A percentile compares a stretch with the other conserved stretches of the same genome.
These are phyloP conservation scores for Oryza meridionalis DNA, from an alignment of 176 grass and related monocot species.

Conservation along the genomic window DNA sequence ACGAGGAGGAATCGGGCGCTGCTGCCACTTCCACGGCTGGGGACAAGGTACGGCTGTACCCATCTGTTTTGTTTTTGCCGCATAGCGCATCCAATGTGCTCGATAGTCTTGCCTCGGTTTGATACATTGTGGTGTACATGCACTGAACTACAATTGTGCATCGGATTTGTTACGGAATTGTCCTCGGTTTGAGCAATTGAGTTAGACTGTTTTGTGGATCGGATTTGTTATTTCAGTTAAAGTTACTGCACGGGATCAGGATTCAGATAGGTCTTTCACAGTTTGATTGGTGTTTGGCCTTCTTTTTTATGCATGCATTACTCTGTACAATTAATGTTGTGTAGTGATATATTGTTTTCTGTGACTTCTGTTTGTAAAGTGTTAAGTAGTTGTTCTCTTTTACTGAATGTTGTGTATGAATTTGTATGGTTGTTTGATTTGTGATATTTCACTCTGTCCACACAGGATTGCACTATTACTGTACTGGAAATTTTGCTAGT, in stretches of 20 bases:
- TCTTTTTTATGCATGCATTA: neutral
- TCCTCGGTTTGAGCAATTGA: too few species aligned
- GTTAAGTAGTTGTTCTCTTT: neutral
- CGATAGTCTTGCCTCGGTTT: neutral
- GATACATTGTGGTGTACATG: neutral
- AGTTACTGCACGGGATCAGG: neutral
- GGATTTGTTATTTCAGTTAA: neutral
- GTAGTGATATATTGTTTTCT: neutral
- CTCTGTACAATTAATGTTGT: neutral
- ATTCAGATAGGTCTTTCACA: neutral
- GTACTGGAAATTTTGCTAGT: neutral
- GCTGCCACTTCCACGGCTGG: constrained; percentile 24
- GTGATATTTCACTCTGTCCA: neutral
- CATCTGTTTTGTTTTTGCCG: neutral
- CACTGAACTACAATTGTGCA: constrained; percentile 8
- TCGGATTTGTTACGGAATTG: too few species aligned
- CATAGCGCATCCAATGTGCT: neutral
- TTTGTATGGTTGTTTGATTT: constrained; percentile 14
- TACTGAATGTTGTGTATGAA: neutral
- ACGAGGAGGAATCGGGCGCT: constrained; percentile 30
- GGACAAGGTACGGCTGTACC: constrained; percentile 30
- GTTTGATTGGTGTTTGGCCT: neutral
- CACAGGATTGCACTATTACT: neutral
- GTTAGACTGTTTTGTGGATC: neutral
- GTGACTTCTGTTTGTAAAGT: neutral